Conservation (phyloP, 116 monocot genomes). For the Iris pallida region DNA sequence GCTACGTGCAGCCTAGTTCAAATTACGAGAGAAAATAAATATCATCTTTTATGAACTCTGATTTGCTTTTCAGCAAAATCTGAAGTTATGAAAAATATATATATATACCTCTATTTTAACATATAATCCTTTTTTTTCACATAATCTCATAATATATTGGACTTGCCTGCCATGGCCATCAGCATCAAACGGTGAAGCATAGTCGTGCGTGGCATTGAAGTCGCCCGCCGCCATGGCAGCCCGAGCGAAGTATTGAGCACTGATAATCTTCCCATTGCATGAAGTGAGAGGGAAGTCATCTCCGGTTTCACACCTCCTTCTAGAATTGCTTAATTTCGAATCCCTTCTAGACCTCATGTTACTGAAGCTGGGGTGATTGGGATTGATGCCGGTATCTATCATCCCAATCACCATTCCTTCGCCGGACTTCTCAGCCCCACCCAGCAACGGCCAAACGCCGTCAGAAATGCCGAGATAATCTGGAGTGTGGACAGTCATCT, state of each 20-base stretch:
- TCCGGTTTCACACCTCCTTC: slow-evolving; percentile 49
- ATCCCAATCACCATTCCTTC: slow-evolving; percentile 67
- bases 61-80: no score
- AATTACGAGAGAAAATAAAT: neutral
- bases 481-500: slow-evolving; percentile 64
- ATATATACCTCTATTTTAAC: neutral
- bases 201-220: slow-evolving; percentile 44
- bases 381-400: slow-evolving; percentile 69
- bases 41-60: neutral
- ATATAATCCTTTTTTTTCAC: neutral
- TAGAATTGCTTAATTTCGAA: slow-evolving; percentile 21
- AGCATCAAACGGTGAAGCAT: slow-evolving; percentile 64
- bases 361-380: slow-evolving; percentile 59
- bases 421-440: slow-evolving; percentile 42
- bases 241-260: slow-evolving; percentile 54
- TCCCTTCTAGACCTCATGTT: slow-evolving; percentile 7
- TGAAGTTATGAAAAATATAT: no score
- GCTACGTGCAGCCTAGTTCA: no score
- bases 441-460: slow-evolving; percentile 51
- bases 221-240: slow-evolving; percentile 53
- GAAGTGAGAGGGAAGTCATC: slow-evolving; percentile 34
- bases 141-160: neutral
- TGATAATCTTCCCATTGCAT: slow-evolving; percentile 74
- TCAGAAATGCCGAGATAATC: slow-evolving; percentile 40
- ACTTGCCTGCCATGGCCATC: slow-evolving; percentile 83